Evolutionary conservation across 179 eudicot species (phyloP).

Genomic region (Vitellaria paradoxa): DNA sequence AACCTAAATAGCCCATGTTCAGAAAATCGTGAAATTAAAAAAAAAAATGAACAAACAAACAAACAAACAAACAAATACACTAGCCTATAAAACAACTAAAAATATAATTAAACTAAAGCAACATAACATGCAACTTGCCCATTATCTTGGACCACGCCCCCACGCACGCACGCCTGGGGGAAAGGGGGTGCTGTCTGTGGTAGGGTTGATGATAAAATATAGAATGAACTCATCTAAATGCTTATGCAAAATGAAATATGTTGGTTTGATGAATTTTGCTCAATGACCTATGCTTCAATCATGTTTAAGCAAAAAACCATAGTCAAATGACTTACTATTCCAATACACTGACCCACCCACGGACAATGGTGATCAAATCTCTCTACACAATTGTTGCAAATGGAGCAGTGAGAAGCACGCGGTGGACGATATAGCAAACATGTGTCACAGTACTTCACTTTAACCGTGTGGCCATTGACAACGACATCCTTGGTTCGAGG

Average conservation of each 20-base stretch:
- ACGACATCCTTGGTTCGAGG: constrained; percentile 71
- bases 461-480: constrained; percentile 48
- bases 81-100: too few relatives aligned
- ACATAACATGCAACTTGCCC: too few relatives aligned
- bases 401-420: constrained; percentile 62
- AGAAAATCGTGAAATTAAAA: too few relatives aligned
- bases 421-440: constrained; percentile 61
- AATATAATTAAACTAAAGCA: too few relatives aligned
- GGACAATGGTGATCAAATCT: constrained; percentile 65
- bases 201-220: not conserved
- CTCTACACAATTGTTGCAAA: constrained; percentile 60
- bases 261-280: not conserved
- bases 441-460: constrained; percentile 52
- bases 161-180: not conserved
- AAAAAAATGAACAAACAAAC: too few relatives aligned
- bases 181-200: not conserved
- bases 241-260: not conserved
- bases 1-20: too few relatives aligned
- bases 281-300: not conserved
- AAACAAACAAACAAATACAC: too few relatives aligned
- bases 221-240: not conserved
- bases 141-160: not conserved
- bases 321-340: constrained; percentile 35
- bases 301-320: too few relatives aligned
- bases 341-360: constrained; percentile 67